Conservation (phyloP, 257 asterid genomes). For the Eustoma russellianum region DNA sequence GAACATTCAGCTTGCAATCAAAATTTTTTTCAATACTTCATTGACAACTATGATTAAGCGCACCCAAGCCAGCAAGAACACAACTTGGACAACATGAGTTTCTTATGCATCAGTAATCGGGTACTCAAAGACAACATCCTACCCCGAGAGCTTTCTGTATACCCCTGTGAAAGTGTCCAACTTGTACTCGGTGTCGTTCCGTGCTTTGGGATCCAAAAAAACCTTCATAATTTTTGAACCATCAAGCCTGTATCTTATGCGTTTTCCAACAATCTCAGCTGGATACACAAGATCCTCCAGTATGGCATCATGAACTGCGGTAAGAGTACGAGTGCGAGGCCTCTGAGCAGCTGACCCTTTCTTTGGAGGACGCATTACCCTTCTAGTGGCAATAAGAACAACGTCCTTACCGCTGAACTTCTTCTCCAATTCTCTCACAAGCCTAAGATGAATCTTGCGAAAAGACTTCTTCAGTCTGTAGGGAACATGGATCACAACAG, state of each 20-base stretch:
- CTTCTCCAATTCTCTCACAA: slow-evolving; percentile 90
- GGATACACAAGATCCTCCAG: slow-evolving; percentile 83
- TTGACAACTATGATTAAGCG: no score
- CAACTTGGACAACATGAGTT: background rate
- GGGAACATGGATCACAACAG: slow-evolving; percentile 86
- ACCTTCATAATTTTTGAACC: slow-evolving; percentile 92
- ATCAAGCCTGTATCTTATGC: slow-evolving; percentile 55
- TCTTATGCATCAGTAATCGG: slow-evolving; percentile 27
- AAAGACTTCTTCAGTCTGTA: slow-evolving; percentile 70
- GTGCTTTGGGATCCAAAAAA: slow-evolving; percentile 36
- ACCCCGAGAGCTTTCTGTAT: slow-evolving; percentile 42
- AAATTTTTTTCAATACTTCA: no score
- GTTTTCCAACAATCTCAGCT: slow-evolving; percentile 80
- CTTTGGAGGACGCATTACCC: slow-evolving; percentile 83
- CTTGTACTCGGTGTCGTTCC: slow-evolving; percentile 35
- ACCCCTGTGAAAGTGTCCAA: slow-evolving; percentile 39
- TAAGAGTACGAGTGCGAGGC: slow-evolving; percentile 81
- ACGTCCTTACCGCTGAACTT: slow-evolving; percentile 96
- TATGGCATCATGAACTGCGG: slow-evolving; percentile 78
- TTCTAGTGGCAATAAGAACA: slow-evolving; percentile 62
- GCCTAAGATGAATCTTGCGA: slow-evolving; percentile 80
- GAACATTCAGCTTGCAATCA: no score
- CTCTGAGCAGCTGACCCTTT: slow-evolving; percentile 83
- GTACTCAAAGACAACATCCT: slow-evolving; percentile 38
- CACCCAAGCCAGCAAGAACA: no score